Base-by-base conservation (phyloP, 495 filamentous ascomycete genomes). In the Lichenothelia convexa region DNA sequence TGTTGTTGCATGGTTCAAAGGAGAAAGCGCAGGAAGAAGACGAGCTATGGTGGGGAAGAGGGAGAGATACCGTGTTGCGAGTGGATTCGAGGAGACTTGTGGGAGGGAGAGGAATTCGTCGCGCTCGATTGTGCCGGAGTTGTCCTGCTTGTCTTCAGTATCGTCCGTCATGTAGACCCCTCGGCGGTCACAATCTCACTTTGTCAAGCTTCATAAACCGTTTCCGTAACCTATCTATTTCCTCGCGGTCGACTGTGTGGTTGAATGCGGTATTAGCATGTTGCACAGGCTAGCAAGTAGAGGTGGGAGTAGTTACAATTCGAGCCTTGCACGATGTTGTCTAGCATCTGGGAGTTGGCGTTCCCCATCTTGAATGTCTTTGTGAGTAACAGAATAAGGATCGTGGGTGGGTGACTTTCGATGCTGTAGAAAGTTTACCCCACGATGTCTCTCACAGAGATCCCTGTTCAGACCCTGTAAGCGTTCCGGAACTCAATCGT, bases 131-230 rank as follows among this genome's bases (percentile, higher is more conserved):
- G 89, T 94, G 42, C 89, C 89, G 12, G 86, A 94, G 58, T 85
- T 84, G 56, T 99, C 89, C 87, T 97, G 48, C 11, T 21, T 12
- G 24, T n/a, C n/a, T n/a, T n/a, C n/a, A n/a, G n/a, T 15, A 34
- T 32, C 5, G 22, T 44, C 31, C 34, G 41, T 22, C 42, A 37
- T 33, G 18, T 9, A 13, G 4, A 21, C 5, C 12, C 21, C 18
- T 29, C 7, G 2, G 17, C 15, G 12, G 9, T 4, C 5, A 19
- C 11, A 30, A 21, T 40, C 61, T 36, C 53, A 87, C 87, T 71
- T 93, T 97, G 57, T 97, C 89, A 30, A 97, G 67, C 57, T 99
- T 99, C 87, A 94, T 94, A 51, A 99, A 99, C 38, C 87, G 70
- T 61, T 95, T 99, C 45, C 83, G 73, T 44, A 99, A 65, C 42